These are phyloP conservation scores for Penicillium crystallinum DNA, from an alignment of 495 filamentous ascomycete species.

Conservation along the genomic window DNA sequence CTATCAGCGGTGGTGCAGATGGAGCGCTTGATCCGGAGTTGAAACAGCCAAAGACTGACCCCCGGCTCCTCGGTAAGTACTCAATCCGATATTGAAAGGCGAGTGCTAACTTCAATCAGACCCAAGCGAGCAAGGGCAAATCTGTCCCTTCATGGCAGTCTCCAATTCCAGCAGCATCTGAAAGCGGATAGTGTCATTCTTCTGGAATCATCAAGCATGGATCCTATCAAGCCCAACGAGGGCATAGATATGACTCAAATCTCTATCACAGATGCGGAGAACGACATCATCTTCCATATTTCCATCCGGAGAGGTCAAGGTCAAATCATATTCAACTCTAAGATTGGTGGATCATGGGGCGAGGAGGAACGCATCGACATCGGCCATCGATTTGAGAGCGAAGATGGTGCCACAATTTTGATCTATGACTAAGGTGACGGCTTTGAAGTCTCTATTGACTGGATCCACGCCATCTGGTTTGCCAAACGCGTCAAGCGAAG, in stretches of 20 bases:
- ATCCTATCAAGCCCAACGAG: neutral
- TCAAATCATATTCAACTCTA: slow-evolving; percentile 5
- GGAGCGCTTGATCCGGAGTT: slow-evolving; percentile 3
- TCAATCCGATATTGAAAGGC: neutral
- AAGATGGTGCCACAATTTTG: slow-evolving; percentile 5
- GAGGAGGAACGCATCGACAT: neutral
- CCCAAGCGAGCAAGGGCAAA: slow-evolving; percentile 4
- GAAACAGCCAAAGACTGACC: slow-evolving; percentile 3
- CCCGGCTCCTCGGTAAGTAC: neutral
- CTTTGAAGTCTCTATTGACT: slow-evolving; percentile 8
- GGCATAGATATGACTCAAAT: slow-evolving; percentile 5
- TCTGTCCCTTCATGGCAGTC: neutral
- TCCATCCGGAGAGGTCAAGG: slow-evolving; percentile 3
- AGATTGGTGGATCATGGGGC: slow-evolving; percentile 2
- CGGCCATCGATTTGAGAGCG: neutral
- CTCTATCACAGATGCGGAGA: neutral
- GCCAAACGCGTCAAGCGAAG: neutral
- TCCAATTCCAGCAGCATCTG: neutral
- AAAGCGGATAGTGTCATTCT: slow-evolving; percentile 9
- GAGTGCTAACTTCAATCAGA: neutral
- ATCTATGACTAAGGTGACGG: slow-evolving; percentile 5
- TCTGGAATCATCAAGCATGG: neutral
- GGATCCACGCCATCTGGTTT: slow-evolving; percentile 5
- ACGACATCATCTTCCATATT: slow-evolving; percentile 2
- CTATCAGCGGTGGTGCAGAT: slow-evolving; percentile 5